These are phyloP conservation scores for Pistacia atlantica DNA, from an alignment of 345 rosid genomes.

Conservation along the genomic window DNA sequence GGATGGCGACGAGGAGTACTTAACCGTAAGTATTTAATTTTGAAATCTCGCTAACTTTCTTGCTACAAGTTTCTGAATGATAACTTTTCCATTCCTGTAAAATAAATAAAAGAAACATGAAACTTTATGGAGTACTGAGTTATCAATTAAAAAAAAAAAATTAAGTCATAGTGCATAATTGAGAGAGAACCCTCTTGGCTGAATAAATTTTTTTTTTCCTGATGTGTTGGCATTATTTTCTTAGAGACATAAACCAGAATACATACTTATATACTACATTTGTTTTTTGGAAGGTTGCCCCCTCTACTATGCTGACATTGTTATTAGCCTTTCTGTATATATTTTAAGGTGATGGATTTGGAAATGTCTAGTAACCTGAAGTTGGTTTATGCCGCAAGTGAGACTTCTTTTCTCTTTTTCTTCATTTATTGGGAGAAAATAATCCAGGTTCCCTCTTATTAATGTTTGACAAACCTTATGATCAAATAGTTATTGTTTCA, in stretches of 20 bases:
- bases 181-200: not conserved
- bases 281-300: constrained; percentile 44
- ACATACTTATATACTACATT: constrained; percentile 13
- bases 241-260: too few species aligned
- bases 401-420: too few species aligned
- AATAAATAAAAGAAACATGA: not conserved
- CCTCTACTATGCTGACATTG: too few species aligned
- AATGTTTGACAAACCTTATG: too few species aligned
- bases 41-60: not conserved
- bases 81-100: not conserved
- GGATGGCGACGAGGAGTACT: constrained; percentile 81
- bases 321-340: too few species aligned
- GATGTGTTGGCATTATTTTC: not conserved
- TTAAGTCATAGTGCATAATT: not conserved
- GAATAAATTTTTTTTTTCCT: not conserved
- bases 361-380: too few species aligned
- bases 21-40: constrained; percentile 48
- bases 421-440: too few species aligned
- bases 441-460: too few species aligned
- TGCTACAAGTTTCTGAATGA: constrained; percentile 2
- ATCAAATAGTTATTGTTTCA: too few species aligned
- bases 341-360: too few species aligned
- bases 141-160: not conserved
- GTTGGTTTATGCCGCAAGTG: too few species aligned
- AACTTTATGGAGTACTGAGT: not conserved